A percentile compares a stretch with the other conserved stretches of the same genome.
Evolutionary conservation across 768 basidiomycete species (phyloP).

Genomic region (Psilocybe azurescens): DNA sequence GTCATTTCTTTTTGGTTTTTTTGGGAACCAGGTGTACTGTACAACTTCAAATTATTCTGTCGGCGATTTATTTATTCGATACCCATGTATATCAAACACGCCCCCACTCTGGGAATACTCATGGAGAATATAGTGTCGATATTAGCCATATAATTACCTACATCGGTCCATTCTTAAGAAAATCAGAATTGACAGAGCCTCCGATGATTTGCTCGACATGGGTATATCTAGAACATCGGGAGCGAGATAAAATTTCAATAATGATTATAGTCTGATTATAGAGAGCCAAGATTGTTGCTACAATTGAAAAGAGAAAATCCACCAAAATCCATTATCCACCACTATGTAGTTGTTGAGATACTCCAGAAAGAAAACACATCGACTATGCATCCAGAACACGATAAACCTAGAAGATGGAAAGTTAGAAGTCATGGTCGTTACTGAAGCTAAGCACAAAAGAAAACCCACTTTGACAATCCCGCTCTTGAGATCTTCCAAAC

Average conservation of each 20-base stretch:
- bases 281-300: not conserved
- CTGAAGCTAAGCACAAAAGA: not conserved
- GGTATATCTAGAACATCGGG: not conserved
- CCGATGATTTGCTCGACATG: not conserved
- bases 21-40: not conserved
- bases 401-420: conserved; percentile 35
- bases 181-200: too few relatives aligned
- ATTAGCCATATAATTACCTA: not conserved
- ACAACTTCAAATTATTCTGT: too few relatives aligned
- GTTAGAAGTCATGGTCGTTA: not conserved
- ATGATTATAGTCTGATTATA: not conserved
- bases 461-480: conserved; percentile 73
- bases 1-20: not conserved
- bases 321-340: not conserved
- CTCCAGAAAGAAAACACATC: conserved; percentile 14
- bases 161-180: too few relatives aligned
- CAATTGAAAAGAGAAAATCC: conserved; percentile 1
- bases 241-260: too few relatives aligned
- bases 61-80: not conserved
- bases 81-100: not conserved
- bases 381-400: conserved; percentile 43
- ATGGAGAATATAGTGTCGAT: too few relatives aligned
- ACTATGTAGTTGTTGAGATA: conserved; percentile 35
- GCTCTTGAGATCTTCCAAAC: conserved; percentile 88
- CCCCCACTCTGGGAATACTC: too few relatives aligned